Evolutionary conservation across 495 filamentous ascomycete genomes (phyloP), one percentile per base, ranked within the genome.

Genomic region (Cercophora samala): DNA sequence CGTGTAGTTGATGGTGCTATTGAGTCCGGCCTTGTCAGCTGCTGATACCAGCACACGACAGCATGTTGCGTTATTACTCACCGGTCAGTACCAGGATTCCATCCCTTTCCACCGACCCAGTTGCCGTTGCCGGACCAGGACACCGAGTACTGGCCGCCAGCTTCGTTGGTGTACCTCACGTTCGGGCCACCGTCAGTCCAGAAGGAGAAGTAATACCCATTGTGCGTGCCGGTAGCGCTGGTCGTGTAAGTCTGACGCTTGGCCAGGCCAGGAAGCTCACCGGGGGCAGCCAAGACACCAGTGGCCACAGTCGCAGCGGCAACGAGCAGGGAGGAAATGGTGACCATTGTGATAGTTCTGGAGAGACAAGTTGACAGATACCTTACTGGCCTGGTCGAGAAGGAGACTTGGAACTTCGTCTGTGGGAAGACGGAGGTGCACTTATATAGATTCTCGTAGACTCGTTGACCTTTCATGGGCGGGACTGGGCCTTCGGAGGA

Each of bases 61-160:
- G 15, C 52, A 18, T 54, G 52, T 18, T 18, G 17, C 15, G 15
- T 5, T 4, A 54, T 5, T 4, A 54, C 65, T 1, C 64, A 72
- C 70, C 68, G 54, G 46, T n/a, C 62, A 29, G 37, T 62, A 62
- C 87, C 86, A 15, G 85, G 81, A 64, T 79, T 80, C 87, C 86
- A 88, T 23, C 87, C 87, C 78, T 87, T 88, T 58, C 88, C 88
- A 24, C 81, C 85, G 63, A 87, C 85, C 66, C 87, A 88, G 77
- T 88, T 86, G 58, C 83, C 84, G 62, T 77, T 77, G 65, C 81
- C 79, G 21, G 71, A 75, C 86, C 86, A 89, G 18, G 63, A 80
- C 13, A 85, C 79, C 64, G 74, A 80, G 78, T 88, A 89, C 62
- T 78, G 72, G n/a, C 86, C 86, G 22, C 72, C 80, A 21, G 76